Percentiles rank a stretch among this genome's conserved stretches.
Conservation (phyloP, 805 yeast genomes). For the Metschnikowia kofuensis region DNA sequence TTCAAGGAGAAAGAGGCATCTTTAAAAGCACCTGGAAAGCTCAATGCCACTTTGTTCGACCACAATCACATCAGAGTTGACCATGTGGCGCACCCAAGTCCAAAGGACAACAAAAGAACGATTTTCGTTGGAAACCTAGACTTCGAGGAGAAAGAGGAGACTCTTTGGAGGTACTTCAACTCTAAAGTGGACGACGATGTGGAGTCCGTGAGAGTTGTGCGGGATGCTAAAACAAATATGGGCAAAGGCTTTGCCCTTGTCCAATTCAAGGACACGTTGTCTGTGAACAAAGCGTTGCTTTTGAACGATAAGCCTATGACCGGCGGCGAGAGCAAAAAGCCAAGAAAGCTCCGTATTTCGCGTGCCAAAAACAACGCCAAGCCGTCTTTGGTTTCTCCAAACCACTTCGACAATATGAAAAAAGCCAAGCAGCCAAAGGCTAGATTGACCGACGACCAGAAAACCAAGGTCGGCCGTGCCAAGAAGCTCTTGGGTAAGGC, state of each 20-base stretch:
- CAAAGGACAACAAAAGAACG: constrained; percentile 78
- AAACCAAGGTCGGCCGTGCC: constrained; percentile 79
- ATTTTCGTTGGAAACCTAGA: constrained; percentile 92
- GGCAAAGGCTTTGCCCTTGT: constrained; percentile 98
- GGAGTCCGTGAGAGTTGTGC: constrained; percentile 83
- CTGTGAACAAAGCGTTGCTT: constrained; percentile 78
- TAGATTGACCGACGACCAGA: constrained; percentile 60
- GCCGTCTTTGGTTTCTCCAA: constrained; percentile 44
- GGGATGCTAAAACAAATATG: constrained; percentile 90
- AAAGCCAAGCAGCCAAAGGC: constrained; percentile 23
- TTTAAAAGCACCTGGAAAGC: constrained; percentile 40
- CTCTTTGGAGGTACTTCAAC: constrained; percentile 78
- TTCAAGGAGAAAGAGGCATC: constrained; percentile 55
- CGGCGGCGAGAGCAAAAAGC: constrained; percentile 25
- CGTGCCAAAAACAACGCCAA: constrained; percentile 47
- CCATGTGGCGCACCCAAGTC: constrained; percentile 87
- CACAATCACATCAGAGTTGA: constrained; percentile 85
- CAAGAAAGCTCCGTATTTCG: constrained; percentile 70
- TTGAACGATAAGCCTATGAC: constrained; percentile 63
- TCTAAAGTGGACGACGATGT: constrained; percentile 48
- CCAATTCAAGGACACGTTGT: constrained; percentile 71
- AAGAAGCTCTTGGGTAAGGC: constrained; percentile 71
- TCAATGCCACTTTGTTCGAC: constrained; percentile 68
- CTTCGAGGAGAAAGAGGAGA: constrained; percentile 89
- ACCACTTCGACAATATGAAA: constrained; percentile 36